Base-by-base conservation (phyloP, 768 basidiomycete genomes). In the Lepiota venenata region DNA sequence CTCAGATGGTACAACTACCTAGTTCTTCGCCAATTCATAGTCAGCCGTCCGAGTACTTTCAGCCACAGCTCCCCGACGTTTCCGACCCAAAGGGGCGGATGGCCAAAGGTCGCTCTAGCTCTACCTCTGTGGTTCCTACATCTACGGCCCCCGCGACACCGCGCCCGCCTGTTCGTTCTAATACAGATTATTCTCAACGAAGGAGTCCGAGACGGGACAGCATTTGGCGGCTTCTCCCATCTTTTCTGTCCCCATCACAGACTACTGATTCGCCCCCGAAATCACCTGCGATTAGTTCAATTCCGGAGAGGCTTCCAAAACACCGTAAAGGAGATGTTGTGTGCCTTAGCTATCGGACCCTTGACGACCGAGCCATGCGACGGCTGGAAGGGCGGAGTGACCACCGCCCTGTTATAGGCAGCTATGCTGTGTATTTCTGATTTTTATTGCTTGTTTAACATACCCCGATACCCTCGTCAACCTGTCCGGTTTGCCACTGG, bases 351-450 rank as follows among this genome's bases (percentile, higher is more conserved):
- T 95, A 95, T 63, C 70, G 80, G 58, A 89, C 87, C 12, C 74
- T 93, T 16, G 83, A 88, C 57, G 90, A 95, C 64, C 74, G 76
- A 27, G 81, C 74, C 6, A 93, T 95, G 87, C 76, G 82, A 38
- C 74, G 79, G 53, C 66, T 95, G 51, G 86, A 88, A 66, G 91
- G 88, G 14, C 78, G 86, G 40, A 88, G 87, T 59, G 91, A 94
- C 66, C 91, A 94, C 64, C 72, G 91, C 36, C 91, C 91, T 0
- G 91, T 93, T n/a, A 82, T 91, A 56, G 88, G 88, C 52, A 80
- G 81, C 20, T 93, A 88, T 63, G 81, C 81, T 39, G 74, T 88
- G 47, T 90, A 87, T 69, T 59, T 88, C 29, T 86, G 63, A 71
- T 27, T 27, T 25, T 58, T 37, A 48, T 53, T 22, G 25, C 25